Conservation (phyloP, 1,284 basidiomycete species). For the Leccinum proliferum region DNA sequence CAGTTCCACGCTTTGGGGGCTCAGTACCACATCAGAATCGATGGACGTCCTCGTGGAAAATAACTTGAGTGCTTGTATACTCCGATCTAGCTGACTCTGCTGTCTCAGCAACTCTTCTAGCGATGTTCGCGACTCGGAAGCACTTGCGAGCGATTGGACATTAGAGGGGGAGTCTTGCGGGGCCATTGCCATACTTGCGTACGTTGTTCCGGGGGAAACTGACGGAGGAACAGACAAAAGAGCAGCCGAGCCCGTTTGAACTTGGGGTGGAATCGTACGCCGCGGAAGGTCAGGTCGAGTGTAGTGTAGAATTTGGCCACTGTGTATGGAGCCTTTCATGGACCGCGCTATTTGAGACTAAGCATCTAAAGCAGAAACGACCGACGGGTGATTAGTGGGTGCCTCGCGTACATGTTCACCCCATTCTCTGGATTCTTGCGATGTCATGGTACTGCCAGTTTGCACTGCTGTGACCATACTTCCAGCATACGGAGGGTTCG, state of each 20-base stretch:
- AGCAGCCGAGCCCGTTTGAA: neutral
- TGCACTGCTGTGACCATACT: neutral
- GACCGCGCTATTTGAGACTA: constrained; percentile 8
- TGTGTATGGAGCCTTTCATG: constrained; percentile 6
- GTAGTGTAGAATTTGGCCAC: constrained; percentile 1
- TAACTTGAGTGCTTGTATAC: constrained; percentile 51
- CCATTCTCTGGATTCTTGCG: constrained; percentile 7
- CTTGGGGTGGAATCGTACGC: constrained; percentile 3
- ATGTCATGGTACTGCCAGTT: neutral
- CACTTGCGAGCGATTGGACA: constrained; percentile 18
- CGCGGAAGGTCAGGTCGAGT: constrained; percentile 2
- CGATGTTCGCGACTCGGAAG: constrained; percentile 27
- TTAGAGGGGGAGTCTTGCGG: constrained; percentile 41
- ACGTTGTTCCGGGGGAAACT: neutral
- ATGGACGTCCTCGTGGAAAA: constrained; percentile 34
- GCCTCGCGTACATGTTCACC: constrained; percentile 6
- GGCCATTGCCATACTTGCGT: neutral
- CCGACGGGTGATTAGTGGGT: constrained; percentile 2
- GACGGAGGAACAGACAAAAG: constrained; percentile 1
- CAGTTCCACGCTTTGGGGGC: constrained; percentile 11
- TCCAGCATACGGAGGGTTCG: constrained; percentile 6
- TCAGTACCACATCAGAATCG: constrained; percentile 6
- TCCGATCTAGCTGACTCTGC: constrained; percentile 60
- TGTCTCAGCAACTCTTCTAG: constrained; percentile 53
- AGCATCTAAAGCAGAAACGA: constrained; percentile 6